Base-by-base conservation (phyloP, 225 moss, liverwort and hornwort species). In the Bryum argenteum region DNA sequence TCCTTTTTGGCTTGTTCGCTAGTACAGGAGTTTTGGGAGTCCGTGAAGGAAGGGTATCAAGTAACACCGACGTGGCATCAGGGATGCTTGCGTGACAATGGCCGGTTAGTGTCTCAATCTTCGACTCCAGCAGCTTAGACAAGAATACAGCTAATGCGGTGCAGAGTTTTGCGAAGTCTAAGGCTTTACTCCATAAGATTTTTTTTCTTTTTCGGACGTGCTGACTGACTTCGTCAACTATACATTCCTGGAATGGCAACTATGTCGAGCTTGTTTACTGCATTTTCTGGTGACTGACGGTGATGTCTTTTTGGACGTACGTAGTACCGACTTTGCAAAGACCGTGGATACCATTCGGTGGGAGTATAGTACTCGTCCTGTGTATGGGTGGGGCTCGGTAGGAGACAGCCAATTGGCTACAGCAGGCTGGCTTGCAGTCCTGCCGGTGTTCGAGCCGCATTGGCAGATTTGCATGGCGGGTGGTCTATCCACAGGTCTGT, bases 391-490 rank as follows among this genome's bases (percentile, higher is more conserved):
- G 96, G 96, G 93, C 42, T 85, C 89, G 10, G 51, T 75, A 56
- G 93, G 90, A 67, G 69, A 67, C 51, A 76, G 76, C 20, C 96
- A 96, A 37, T 82, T 87, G 54, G 82, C 93, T 9, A 93, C 96
- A 20, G 96, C 93, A n/a, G 96, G 96, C 74, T 96, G 96, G 96
- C 64, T 96, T 20, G 96, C 96, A 72, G 90, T 84, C 58, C 80
- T 96, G 69, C 83, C 93, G 39, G 80, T 96, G 1, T 96, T 91
- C 72, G 96, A 96, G 53, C 96, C 93, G 9, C 96, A 96, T 69
- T 96, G 96, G 96, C 96, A 96, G 84, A 89, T 96, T 18, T 93
- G 93, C 84, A 96, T 96, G 96, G 93, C 93, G 43, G 91, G 83
- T 61, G 93, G 96, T 69, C 89, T 96, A 71, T 96, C 96, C 14